Evolutionary conservation across 345 rosid genomes (phyloP), one percentile per base, ranked within the genome.

Genomic region (Eucalyptus tenuipes): DNA sequence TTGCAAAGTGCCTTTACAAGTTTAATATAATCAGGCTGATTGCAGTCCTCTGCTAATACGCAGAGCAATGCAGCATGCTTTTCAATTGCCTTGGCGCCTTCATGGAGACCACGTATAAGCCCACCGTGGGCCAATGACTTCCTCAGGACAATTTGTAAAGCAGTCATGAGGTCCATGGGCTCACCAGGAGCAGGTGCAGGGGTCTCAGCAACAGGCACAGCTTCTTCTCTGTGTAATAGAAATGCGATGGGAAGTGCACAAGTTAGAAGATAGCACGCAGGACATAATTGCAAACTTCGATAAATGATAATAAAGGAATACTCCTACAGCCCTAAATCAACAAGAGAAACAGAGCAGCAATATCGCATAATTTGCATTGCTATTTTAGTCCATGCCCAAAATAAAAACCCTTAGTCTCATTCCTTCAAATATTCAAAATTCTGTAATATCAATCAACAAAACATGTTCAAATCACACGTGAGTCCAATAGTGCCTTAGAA

Each of bases 21-120:
- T 91, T 97, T 96, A 75, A 95, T 91, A 84, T 97, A 97, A 88
- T 96, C 98, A 88, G 99, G 97, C 87, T 96, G 98, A 91, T 96
- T 90, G 86, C 99, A 97, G 89, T 96, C 98, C 90, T 97, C 98
- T 33, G 99, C 98, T 93, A 97, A 85, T 18, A 97, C 94, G 90
- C 95, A 93, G 13, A 97, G 95, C 94, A 92, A 95, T 29, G 95
- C 97, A 4, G 90, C 93, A 86, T 94, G 95, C 94, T 96, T 96
- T 92, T 97, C 99, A 37, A 97, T 92, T 71, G 93, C 94, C 92
- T 97, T 97, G 18, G 98, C 96, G 37, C 95, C 91, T 88, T 96
- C 98, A 44, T 95, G 98, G 52, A 97, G 96, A 53, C 99, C 99
- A 29, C 95, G 94, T 7, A 92, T 88, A 55, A 97, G 96, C 49